phyloP scores from a whole-genome alignment of 495 filamentous ascomycete species.

The Talaromyces liani region DNA sequence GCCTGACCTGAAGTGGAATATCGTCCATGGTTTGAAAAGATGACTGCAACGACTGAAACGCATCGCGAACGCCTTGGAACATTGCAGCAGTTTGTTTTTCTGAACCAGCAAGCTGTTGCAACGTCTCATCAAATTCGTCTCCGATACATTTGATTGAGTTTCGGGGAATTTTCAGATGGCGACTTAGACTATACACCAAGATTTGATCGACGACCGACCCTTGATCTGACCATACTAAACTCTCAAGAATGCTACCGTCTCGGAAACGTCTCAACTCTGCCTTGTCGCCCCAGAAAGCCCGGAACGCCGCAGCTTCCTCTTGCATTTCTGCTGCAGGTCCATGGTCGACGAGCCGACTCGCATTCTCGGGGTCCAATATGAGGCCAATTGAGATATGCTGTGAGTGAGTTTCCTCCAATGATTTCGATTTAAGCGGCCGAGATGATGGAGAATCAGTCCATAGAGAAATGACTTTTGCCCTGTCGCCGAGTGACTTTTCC shows the following conservation, averaged over 20 bases:
- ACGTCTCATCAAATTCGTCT: slow-evolving; percentile 50
- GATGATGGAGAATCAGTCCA: slow-evolving; percentile 25
- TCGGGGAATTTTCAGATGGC: slow-evolving; percentile 51
- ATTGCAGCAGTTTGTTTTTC: slow-evolving; percentile 27
- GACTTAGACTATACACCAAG: slow-evolving; percentile 58
- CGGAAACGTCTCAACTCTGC: slow-evolving; percentile 48
- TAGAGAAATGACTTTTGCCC: slow-evolving; percentile 60
- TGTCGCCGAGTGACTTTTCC: slow-evolving; percentile 61
- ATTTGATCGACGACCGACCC: slow-evolving; percentile 75
- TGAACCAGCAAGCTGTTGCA: slow-evolving; percentile 35
- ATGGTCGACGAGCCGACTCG: slow-evolving; percentile 68
- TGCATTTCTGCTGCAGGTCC: slow-evolving; percentile 77
- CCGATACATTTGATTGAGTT: slow-evolving; percentile 52
- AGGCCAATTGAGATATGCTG: slow-evolving; percentile 54
- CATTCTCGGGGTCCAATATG: slow-evolving; percentile 61
- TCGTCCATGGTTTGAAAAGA: slow-evolving; percentile 68
- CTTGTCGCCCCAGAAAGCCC: slow-evolving; percentile 47
- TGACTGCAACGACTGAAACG: slow-evolving; percentile 63
- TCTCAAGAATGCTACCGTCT: slow-evolving; percentile 52
- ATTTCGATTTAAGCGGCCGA: slow-evolving; percentile 29
- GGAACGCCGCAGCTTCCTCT: slow-evolving; percentile 37
- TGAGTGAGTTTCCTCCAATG: slow-evolving; percentile 16
- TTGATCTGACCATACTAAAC: slow-evolving; percentile 68
- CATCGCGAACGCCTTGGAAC: slow-evolving; percentile 52
- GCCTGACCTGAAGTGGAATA: slow-evolving; percentile 71